These are phyloP conservation scores for Rhytidhysteron rufulum DNA, from an alignment of 2,329 filamentous ascomycete genomes.

Conservation along the genomic window DNA sequence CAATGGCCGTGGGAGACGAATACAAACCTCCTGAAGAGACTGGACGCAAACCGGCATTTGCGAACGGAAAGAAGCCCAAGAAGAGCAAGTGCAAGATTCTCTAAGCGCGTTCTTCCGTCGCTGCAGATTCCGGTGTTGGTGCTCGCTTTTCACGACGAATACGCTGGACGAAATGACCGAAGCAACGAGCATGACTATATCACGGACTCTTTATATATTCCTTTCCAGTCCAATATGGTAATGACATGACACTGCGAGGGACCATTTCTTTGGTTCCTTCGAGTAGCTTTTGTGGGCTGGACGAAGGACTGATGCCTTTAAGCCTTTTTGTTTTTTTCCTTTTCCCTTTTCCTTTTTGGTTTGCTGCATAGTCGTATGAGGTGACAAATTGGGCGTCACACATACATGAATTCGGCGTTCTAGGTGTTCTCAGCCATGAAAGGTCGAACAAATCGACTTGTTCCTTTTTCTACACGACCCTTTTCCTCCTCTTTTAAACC, in stretches of 20 bases:
- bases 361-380: constrained; percentile 3
- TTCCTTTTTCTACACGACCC: too few species aligned
- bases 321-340: not conserved
- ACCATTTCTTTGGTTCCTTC: too few species aligned
- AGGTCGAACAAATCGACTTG: not conserved
- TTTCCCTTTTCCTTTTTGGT: not conserved
- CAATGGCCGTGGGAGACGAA: constrained; percentile 79
- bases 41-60: constrained; percentile 16
- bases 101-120: constrained; percentile 20
- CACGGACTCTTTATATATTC: constrained; percentile 23
- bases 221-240: too few species aligned
- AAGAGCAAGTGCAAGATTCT: constrained; percentile 38
- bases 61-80: constrained; percentile 33
- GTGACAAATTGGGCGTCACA: constrained; percentile 5
- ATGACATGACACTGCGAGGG: too few species aligned
- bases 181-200: constrained; percentile 37
- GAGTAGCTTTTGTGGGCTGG: constrained; percentile 1
- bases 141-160: constrained; percentile 25
- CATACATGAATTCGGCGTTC: constrained; percentile 9
- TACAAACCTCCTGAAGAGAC: constrained; percentile 27
- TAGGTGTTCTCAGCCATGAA: not conserved
- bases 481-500: not conserved
- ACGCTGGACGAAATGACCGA: constrained; percentile 39
- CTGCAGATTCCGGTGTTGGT: constrained; percentile 12
- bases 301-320: not conserved